These are phyloP conservation scores for Phytophthora nicotianae DNA, from an alignment of 352 stramenopile species.

Conservation along the genomic window DNA sequence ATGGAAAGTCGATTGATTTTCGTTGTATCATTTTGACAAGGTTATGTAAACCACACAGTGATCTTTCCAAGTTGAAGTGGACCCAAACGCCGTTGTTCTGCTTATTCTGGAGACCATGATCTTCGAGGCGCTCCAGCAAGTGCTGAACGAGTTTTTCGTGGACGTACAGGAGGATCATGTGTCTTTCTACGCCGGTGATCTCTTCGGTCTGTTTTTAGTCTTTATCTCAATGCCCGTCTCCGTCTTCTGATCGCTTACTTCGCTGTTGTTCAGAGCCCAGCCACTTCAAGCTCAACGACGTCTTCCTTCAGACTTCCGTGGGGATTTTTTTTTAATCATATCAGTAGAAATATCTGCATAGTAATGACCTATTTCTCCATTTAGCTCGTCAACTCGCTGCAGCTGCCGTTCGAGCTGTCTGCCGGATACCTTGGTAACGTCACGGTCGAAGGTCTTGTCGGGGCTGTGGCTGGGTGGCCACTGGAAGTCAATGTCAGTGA, in stretches of 20 bases:
- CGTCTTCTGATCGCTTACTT: slow-evolving; percentile 2
- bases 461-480: slow-evolving; percentile 59
- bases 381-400: slow-evolving; percentile 66
- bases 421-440: slow-evolving; percentile 72
- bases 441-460: slow-evolving; percentile 65
- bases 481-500: slow-evolving; percentile 59
- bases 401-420: slow-evolving; percentile 69
- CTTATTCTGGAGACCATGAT: slow-evolving; percentile 39
- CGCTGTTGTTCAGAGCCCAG: slow-evolving; percentile 50
- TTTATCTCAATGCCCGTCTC: background rate
- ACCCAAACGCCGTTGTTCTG: slow-evolving; percentile 4
- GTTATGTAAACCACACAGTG: slow-evolving; percentile 4
- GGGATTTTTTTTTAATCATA: slow-evolving; percentile 3
- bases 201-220: slow-evolving; percentile 53
- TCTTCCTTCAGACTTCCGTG: slow-evolving; percentile 71
- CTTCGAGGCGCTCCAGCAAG: slow-evolving; percentile 55
- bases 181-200: slow-evolving; percentile 70
- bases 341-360: background rate
- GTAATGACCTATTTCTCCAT: background rate
- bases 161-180: slow-evolving; percentile 61
- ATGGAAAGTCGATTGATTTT: background rate
- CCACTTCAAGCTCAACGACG: slow-evolving; percentile 62
- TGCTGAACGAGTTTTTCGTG: slow-evolving; percentile 72
- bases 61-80: slow-evolving; percentile 16
- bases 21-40: background rate